These are phyloP conservation scores for Juglanconis sp. DNA, from an alignment of 2,329 filamentous ascomycete species.

Conservation along the genomic window DNA sequence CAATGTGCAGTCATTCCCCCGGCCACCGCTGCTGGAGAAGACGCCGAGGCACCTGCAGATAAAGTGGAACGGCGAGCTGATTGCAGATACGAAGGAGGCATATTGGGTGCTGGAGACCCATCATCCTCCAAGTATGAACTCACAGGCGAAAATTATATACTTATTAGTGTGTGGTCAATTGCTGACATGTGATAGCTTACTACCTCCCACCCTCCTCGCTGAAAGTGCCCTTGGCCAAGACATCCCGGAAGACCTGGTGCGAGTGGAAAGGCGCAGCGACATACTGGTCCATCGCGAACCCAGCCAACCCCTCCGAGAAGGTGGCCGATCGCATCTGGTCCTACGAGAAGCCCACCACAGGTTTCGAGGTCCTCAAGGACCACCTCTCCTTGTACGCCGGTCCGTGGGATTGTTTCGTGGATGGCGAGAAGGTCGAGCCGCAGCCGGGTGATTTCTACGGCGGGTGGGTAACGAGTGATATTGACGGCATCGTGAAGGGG, in stretches of 20 bases:
- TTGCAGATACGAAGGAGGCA: slow-evolving; percentile 56
- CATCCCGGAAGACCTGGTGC: slow-evolving; percentile 46
- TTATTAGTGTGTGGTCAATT: too few species aligned
- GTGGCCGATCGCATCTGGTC: slow-evolving; percentile 56
- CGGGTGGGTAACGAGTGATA: slow-evolving; percentile 60
- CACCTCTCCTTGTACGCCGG: slow-evolving; percentile 59
- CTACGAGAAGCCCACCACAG: slow-evolving; percentile 51
- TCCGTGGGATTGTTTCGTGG: slow-evolving; percentile 61
- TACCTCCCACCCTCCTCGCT: slow-evolving; percentile 54
- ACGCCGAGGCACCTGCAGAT: slow-evolving; percentile 53
- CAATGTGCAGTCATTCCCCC: slow-evolving; percentile 56
- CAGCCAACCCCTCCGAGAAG: slow-evolving; percentile 29
- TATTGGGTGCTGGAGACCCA: slow-evolving; percentile 63
- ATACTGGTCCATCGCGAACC: slow-evolving; percentile 50
- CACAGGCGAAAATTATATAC: neutral
- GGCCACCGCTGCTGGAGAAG: slow-evolving; percentile 55
- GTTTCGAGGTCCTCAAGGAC: slow-evolving; percentile 51
- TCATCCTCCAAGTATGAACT: slow-evolving; percentile 54
- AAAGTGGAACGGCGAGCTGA: slow-evolving; percentile 50
- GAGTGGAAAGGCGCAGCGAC: slow-evolving; percentile 61
- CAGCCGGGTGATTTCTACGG: slow-evolving; percentile 64
- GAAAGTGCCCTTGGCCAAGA: slow-evolving; percentile 43
- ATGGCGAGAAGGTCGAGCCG: slow-evolving; percentile 56
- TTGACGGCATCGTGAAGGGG: slow-evolving; percentile 50
- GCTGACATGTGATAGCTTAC: slow-evolving; percentile 41